Evolutionary conservation across 345 rosid species (phyloP), one percentile per base, ranked within the genome.

Genomic region (Hibiscus mutabilis): DNA sequence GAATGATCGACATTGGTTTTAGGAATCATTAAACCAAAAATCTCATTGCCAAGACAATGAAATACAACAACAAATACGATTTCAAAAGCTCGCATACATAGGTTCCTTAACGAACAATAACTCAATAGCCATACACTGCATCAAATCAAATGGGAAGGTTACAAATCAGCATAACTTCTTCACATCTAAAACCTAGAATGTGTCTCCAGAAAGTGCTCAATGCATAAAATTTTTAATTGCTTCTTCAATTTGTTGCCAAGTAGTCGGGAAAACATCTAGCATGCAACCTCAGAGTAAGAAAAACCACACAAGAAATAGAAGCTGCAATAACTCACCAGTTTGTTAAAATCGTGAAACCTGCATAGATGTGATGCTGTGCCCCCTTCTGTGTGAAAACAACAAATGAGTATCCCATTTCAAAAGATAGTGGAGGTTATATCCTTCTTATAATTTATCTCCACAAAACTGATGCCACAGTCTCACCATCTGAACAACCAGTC

Each of bases 261-360:
- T 31, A 65, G 44, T 3, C n/a, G 14, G 13, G 13, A 66, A 44
- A 44, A 22, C 21, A 22, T 66, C 55, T 14, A 10, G 33, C 37
- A 24, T 24, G 19, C 69, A 14, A 66, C 52, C 51, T 66, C 59
- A 60, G 31, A 40, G 35, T 62, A 16, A 1, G 6, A 8, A 62
- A 40, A 63, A 51, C 4, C 29, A 31, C 12, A 52, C 60, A 51
- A 58, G 65, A 66, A 73, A 65, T 52, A 31, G 37, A 70, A 25
- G 31, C 65, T 16, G 22, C 44, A 19, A 51, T 59, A 59, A 53
- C 76, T 66, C 35, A 70, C 64, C 72, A 44, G 71, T 5, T 69
- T 7, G 51, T 37, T 46, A 63, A 58, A 59, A 59, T 44, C 31
- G 51, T 57, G 52, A 57, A 14, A 58, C n/a, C 22, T 14, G 2